These are phyloP conservation scores for Colletotrichum cordylinicola DNA, from an alignment of 2,329 filamentous ascomycete genomes.

Conservation along the genomic window DNA sequence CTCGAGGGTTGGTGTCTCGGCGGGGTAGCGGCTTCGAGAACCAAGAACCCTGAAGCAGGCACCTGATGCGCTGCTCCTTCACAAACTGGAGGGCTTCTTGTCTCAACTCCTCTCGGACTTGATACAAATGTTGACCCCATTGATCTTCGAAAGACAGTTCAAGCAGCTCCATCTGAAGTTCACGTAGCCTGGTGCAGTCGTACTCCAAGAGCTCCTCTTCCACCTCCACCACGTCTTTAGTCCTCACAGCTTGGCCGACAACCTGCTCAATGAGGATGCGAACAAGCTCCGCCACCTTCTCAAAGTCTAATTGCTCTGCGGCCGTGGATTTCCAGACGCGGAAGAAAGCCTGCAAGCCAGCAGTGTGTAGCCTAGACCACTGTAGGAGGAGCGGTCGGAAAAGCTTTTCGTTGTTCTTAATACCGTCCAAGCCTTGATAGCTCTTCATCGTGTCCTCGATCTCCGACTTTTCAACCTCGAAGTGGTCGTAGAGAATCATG, in stretches of 20 bases:
- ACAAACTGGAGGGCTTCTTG: conserved; percentile 94
- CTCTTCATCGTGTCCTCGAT: conserved; percentile 76
- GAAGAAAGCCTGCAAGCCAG: conserved; percentile 86
- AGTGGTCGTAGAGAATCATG: conserved; percentile 90
- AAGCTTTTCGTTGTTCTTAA: conserved; percentile 81
- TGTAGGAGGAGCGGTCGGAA: conserved; percentile 90
- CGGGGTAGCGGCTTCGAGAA: conserved; percentile 64
- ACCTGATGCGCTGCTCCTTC: conserved; percentile 94
- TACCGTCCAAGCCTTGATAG: conserved; percentile 76
- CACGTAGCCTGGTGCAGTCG: conserved; percentile 78
- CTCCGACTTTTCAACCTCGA: conserved; percentile 87
- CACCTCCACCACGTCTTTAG: conserved; percentile 83
- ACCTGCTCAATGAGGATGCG: conserved; percentile 91
- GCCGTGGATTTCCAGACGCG: conserved; percentile 91
- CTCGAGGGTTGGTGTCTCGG: conserved; percentile 37
- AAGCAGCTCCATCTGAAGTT: conserved; percentile 91
- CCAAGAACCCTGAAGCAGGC: conserved; percentile 88
- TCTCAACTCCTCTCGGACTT: conserved; percentile 90
- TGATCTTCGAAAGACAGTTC: conserved; percentile 92
- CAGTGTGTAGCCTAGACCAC: conserved; percentile 90
- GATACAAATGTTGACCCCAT: conserved; percentile 88
- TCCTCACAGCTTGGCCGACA: conserved; percentile 80
- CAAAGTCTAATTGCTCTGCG: conserved; percentile 85
- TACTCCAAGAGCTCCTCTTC: conserved; percentile 89
- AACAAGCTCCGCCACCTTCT: conserved; percentile 90